Base-by-base conservation (phyloP, 108 stramenopile genomes). In the Craspedostauros australis region DNA sequence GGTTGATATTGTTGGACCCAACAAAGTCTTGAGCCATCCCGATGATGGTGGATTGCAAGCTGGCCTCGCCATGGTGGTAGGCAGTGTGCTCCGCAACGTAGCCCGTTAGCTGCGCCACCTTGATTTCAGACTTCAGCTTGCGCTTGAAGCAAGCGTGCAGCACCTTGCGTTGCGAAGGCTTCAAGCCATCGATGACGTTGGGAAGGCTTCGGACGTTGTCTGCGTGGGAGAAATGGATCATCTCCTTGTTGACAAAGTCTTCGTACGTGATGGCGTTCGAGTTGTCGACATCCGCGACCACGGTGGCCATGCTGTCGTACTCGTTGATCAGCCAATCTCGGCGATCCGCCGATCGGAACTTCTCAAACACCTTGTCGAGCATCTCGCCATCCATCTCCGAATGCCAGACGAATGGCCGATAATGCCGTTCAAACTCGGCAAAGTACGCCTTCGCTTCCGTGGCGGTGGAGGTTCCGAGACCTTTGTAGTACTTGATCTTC, bases 21-120 rank as follows among this genome's bases (percentile, higher is more conserved):
- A 92, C 86, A 71, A 88, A 96, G 72, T 95, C 85, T 36, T 96
- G 96, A 0, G 93, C 93, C 93, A 96, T 95, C 15, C 83, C 85
- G 44, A 91, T 80, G 34, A 96, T 82, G 75, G 58, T 46, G 32
- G 30, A 37, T 30, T 95, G 88, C 23, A 99, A 66, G 5, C 93
- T 91, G 9, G 76, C 88, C 72, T 96, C 93, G 16, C 96, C 96
- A 57, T 96, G 96, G 70, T 96, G 96, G 57, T 96, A 96, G 3
- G 92, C 88, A 16, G 93, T 93, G 32, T 94, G 89, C 56, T 96
- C 96, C 20, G 90, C 89, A 46, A 77, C 73, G 51, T 86, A 94
- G 38, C 96, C 96, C 31, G 88, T 73, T 9, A 96, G 75, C 58
- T 94, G 95, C 0, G 89, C 90, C 36, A 95, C 94, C 66, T 95